Percentiles rank a stretch among this genome's conserved stretches.
phyloP scores from a whole-genome alignment of 179 eudicot genomes.

The Beta corolliflora region DNA sequence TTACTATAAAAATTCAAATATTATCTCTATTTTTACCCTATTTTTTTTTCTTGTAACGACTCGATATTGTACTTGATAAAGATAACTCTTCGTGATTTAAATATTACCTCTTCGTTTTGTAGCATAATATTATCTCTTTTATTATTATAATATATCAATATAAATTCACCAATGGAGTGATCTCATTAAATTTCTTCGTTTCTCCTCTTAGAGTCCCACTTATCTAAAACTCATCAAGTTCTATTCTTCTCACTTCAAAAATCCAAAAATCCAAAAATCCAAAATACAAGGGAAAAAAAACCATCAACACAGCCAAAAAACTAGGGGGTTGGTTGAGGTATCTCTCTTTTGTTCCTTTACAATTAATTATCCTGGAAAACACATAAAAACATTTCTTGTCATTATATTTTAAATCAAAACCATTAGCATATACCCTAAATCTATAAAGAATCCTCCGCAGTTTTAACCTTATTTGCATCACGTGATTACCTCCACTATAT shows the following conservation, averaged over 20 bases:
- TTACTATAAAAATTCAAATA: no score
- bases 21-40: not conserved
- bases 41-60: not conserved
- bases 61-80: not conserved
- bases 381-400: no score
- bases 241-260: not conserved
- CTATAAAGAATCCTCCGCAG: not conserved
- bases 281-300: not conserved
- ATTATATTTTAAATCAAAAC: not conserved
- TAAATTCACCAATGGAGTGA: no score
- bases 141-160: no score
- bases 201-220: not conserved
- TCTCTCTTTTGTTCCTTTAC: not conserved
- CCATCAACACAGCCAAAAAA: not conserved
- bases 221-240: no score
- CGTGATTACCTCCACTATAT: conserved; percentile 11
- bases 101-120: no score
- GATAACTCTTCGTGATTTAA: not conserved
- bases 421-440: conserved; percentile 13
- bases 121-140: no score
- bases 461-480: conserved; percentile 10
- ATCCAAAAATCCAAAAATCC: not conserved
- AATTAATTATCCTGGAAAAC: not conserved
- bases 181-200: no score
- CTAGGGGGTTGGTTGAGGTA: not conserved